A percentile compares a stretch with the other conserved stretches of the same genome.
Evolutionary conservation across 805 yeast genomes (phyloP).

Genomic region (Starmerella roubikii): DNA sequence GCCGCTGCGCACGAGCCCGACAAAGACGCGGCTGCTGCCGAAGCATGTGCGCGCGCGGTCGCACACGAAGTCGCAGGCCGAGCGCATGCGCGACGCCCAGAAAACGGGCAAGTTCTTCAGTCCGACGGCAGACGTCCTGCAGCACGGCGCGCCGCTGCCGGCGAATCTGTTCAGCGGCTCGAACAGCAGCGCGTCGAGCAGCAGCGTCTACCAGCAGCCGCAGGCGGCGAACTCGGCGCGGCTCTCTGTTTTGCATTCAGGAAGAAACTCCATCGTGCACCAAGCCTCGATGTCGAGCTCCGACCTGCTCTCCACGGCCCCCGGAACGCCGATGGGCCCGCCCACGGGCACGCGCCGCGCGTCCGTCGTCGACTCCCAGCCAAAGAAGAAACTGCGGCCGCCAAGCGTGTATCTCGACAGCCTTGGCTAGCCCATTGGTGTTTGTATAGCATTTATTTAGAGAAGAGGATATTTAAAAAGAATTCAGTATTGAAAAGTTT

Average conservation of each 20-base stretch:
- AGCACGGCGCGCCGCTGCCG: constrained; percentile 25
- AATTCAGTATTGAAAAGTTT: no score
- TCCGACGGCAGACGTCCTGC: constrained; percentile 65
- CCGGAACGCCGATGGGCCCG: neutral
- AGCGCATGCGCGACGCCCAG: constrained; percentile 13
- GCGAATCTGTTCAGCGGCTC: constrained; percentile 4
- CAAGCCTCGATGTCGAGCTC: constrained; percentile 11
- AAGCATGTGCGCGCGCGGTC: neutral
- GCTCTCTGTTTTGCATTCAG: constrained; percentile 12
- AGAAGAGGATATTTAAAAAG: no score
- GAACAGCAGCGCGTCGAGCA: constrained; percentile 3
- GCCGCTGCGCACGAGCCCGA: constrained; percentile 13
- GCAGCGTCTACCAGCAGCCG: constrained; percentile 2
- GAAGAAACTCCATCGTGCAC: constrained; percentile 13
- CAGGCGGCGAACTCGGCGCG: constrained; percentile 6
- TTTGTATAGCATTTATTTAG: no score
- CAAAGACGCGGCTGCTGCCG: neutral
- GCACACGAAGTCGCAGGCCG: constrained; percentile 8
- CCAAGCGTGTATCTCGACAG: constrained; percentile 30
- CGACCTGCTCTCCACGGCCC: neutral
- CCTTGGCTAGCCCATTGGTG: constrained; percentile 21
- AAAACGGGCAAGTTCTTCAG: constrained; percentile 40
- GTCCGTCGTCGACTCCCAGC: constrained; percentile 4
- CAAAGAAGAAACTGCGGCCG: constrained; percentile 21
- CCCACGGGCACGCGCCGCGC: neutral